Percentiles rank a stretch among this genome's conserved stretches.
Evolutionary conservation across 1,139 yeast genomes (phyloP).

Genomic region (Debaryomyces udenii): DNA sequence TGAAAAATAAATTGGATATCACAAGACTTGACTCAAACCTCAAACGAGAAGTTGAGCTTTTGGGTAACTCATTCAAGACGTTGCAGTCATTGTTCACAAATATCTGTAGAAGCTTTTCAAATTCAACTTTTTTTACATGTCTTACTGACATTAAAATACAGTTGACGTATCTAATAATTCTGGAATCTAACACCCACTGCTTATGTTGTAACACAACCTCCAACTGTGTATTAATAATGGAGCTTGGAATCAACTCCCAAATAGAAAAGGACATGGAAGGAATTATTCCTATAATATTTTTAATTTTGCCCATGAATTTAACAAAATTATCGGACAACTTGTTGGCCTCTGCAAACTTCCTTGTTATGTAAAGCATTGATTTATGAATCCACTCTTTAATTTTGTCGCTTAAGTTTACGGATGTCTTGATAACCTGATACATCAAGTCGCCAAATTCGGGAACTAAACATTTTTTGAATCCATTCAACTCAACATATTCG

Average conservation of each 20-base stretch:
- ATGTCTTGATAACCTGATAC: conserved; percentile 10
- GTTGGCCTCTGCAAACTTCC: conserved; percentile 57
- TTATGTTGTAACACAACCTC: conserved; percentile 59
- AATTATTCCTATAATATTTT: conserved; percentile 17
- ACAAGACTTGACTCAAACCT: conserved; percentile 49
- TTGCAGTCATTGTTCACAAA: conserved; percentile 53
- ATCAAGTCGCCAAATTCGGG: conserved; percentile 30
- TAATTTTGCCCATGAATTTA: conserved; percentile 25
- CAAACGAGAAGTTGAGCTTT: conserved; percentile 19
- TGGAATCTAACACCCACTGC: conserved; percentile 47
- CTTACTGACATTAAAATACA: conserved; percentile 37
- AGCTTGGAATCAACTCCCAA: conserved; percentile 49
- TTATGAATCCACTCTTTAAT: conserved; percentile 46
- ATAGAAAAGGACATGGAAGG: conserved; percentile 23
- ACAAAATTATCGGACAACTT: conserved; percentile 37
- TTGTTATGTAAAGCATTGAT: conserved; percentile 61
- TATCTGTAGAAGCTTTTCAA: conserved; percentile 63
- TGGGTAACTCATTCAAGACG: conserved; percentile 32
- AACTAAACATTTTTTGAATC: conserved; percentile 26
- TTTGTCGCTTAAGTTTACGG: conserved; percentile 7
- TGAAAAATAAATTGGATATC: conserved; percentile 46
- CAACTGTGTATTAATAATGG: conserved; percentile 63
- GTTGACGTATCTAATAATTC: conserved; percentile 45
- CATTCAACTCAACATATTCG: conserved; percentile 16
- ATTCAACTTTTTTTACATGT: conserved; percentile 40